Percentiles rank a stretch among this genome's conserved stretches.
phyloP scores from a whole-genome alignment of 164 flowering plant species.

The Aristolochia contorta region DNA sequence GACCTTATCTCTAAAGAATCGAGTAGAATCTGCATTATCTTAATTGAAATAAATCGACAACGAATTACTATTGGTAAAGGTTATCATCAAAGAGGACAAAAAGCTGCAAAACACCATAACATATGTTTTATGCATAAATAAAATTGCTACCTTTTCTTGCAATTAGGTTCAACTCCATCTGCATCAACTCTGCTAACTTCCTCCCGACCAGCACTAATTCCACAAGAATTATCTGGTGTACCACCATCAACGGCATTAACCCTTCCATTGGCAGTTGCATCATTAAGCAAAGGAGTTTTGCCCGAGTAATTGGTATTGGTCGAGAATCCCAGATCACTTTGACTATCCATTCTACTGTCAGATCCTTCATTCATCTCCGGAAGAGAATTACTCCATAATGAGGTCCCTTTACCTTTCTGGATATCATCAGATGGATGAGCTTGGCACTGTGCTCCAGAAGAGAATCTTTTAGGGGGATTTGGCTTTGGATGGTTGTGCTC shows the following conservation, averaged over 20 bases:
- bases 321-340: conserved; percentile 25
- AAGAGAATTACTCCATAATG: conserved; percentile 16
- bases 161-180: conserved; percentile 45
- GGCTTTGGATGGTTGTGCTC: conserved; percentile 89
- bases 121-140: not conserved
- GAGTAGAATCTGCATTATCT: too few relatives aligned
- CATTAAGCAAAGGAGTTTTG: conserved; percentile 16
- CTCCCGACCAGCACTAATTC: conserved; percentile 53
- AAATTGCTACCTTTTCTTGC: conserved; percentile 62
- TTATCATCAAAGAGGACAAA: too few relatives aligned
- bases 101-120: too few relatives aligned
- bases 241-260: conserved; percentile 17
- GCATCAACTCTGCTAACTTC: conserved; percentile 43
- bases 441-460: conserved; percentile 28
- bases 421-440: conserved; percentile 31
- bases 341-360: conserved; percentile 31
- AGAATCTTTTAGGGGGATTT: conserved; percentile 44
- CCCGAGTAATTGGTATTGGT: conserved; percentile 19
- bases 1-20: too few relatives aligned
- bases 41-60: too few relatives aligned
- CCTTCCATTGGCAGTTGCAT: conserved; percentile 19
- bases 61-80: too few relatives aligned
- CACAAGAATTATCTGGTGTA: conserved; percentile 45
- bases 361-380: conserved; percentile 34
- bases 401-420: conserved; percentile 24